A percentile compares a stretch with the other conserved stretches of the same genome.
These are phyloP conservation scores for Vitis hybrid DNA, from an alignment of 177 flowering plant genomes.

Conservation along the genomic window DNA sequence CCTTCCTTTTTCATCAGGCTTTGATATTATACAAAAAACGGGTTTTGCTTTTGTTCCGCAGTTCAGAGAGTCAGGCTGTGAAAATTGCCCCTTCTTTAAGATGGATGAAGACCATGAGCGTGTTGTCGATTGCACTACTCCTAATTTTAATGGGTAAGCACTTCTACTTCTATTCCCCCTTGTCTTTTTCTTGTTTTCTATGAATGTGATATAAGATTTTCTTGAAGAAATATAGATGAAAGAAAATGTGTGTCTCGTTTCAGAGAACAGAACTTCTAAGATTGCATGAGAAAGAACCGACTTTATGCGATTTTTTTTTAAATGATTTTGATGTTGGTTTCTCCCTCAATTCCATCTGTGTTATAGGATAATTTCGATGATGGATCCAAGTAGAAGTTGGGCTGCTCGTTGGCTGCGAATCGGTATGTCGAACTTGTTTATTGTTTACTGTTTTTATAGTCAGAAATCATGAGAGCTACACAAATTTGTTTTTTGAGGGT, in stretches of 20 bases:
- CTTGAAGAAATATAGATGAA: too few relatives aligned
- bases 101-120: conserved; percentile 72
- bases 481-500: not conserved
- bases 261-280: too few relatives aligned
- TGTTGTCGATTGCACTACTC: conserved; percentile 69
- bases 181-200: not conserved
- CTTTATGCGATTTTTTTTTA: not conserved
- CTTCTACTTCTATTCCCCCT: not conserved
- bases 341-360: not conserved
- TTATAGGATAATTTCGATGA: conserved; percentile 58
- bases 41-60: conserved; percentile 11
- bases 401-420: conserved; percentile 70
- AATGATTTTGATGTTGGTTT: not conserved
- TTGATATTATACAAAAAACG: not conserved
- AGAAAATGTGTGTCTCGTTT: too few relatives aligned
- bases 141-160: conserved; percentile 66
- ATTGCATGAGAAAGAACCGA: too few relatives aligned
- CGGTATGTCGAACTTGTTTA: conserved; percentile 29
- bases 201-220: too few relatives aligned
- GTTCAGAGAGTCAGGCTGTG: conserved; percentile 76
- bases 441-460: not conserved
- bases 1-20: not conserved
- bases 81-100: conserved; percentile 72
- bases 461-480: not conserved
- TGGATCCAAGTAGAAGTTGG: conserved; percentile 76